Base-by-base conservation (phyloP, 345 rosid genomes). In the Firmiana major region DNA sequence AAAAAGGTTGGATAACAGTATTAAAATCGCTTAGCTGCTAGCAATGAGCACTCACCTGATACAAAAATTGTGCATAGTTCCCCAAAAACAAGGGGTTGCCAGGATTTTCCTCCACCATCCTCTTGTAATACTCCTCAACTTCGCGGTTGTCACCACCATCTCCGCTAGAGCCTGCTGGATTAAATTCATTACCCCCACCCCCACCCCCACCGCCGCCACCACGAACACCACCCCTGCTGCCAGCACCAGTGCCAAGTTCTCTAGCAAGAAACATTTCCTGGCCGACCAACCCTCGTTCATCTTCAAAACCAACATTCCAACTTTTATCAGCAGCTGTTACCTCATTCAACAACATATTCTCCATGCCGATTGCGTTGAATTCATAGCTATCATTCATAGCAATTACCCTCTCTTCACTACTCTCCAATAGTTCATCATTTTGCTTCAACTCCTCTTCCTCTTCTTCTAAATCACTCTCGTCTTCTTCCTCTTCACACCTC, bases 21-120 rank as follows among this genome's bases (percentile, higher is more conserved):
- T 9, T 15, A 55, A 13, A 64, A 17, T 12, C 8, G 36, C 3
- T 48, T 17, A 66, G 38, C 8, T 24, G 1, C 55, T 17, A 66
- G 38, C 15, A 36, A 57, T 74, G 21, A 16, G 9, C 64, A 45
- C 77, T 80, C 63, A 86, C 92, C 88, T 91, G 84, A 58, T 84
- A 82, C 62, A 88, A 64, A 76, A 86, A 89, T 24, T 85, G 86
- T 57, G 93, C 95, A 86, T 89, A 88, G 77, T 91, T 91, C 77
- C 89, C 66, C 54, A 88, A 51, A 46, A 88, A 80, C 83, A 89
- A 80, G 48, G 93, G 71, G 82, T 86, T 83, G 60, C 85, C 86
- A 6, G 93, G 93, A 80, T 87, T 86, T 66, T 87, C 86, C 70
- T 83, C 79, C 77, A 89, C 79, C 91, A 88, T 87, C 74, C 67